These are phyloP conservation scores for Diplocarpon rosae DNA, from an alignment of 2,329 filamentous ascomycete species.

Conservation along the genomic window DNA sequence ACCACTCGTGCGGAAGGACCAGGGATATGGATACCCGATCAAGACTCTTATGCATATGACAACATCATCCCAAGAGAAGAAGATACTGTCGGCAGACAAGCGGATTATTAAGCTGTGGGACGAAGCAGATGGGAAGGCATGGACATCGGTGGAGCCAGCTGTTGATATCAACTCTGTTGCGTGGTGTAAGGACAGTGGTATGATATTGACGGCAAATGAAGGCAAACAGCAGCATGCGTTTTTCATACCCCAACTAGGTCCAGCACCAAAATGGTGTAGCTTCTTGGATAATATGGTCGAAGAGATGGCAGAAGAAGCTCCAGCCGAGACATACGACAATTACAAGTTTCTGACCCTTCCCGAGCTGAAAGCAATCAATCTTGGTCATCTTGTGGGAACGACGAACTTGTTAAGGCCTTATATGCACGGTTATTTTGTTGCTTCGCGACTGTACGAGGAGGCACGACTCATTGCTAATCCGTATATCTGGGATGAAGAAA, in stretches of 20 bases:
- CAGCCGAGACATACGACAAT: constrained; percentile 87
- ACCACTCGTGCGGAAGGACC: constrained; percentile 81
- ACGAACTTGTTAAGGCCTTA: constrained; percentile 86
- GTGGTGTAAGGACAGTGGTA: constrained; percentile 84
- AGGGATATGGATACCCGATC: constrained; percentile 89
- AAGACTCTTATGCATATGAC: constrained; percentile 70
- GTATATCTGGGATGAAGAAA: constrained; percentile 85
- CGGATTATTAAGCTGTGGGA: constrained; percentile 98
- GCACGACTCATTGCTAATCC: constrained; percentile 87
- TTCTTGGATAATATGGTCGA: constrained; percentile 97
- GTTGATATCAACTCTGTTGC: constrained; percentile 93
- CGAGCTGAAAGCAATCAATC: constrained; percentile 73
- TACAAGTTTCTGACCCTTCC: constrained; percentile 93
- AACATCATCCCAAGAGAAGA: constrained; percentile 65
- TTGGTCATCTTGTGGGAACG: constrained; percentile 82
- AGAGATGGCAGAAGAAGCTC: constrained; percentile 84
- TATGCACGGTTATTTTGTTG: constrained; percentile 99
- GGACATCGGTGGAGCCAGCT: constrained; percentile 90
- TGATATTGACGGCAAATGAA: constrained; percentile 95
- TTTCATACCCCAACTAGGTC: constrained; percentile 86
- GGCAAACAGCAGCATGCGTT: constrained; percentile 91
- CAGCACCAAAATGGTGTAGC: constrained; percentile 88
- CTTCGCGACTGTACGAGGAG: constrained; percentile 90
- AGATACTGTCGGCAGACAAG: constrained; percentile 87
- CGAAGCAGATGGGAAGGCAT: constrained; percentile 67